phyloP scores from a whole-genome alignment of 1,139 yeast genomes.

The Diutina sp. region DNA sequence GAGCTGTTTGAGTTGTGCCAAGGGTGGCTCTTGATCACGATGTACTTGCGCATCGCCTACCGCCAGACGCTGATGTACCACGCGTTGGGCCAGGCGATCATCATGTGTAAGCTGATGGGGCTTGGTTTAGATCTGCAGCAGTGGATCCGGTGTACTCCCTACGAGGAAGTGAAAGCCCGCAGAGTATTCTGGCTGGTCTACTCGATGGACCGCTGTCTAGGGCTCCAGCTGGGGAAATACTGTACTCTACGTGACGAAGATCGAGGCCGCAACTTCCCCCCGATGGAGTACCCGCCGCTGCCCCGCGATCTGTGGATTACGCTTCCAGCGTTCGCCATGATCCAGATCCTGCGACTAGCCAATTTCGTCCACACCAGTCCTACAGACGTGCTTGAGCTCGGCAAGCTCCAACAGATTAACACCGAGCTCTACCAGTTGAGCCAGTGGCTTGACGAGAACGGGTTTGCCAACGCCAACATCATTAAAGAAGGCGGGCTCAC shows the following conservation, averaged over 20 bases:
- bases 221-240: slow-evolving; percentile 42
- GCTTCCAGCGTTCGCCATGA: slow-evolving; percentile 34
- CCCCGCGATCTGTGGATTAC: slow-evolving; percentile 39
- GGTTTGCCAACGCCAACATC: slow-evolving; percentile 18
- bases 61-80: slow-evolving; percentile 44
- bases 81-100: slow-evolving; percentile 41
- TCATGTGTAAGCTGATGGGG: slow-evolving; percentile 48
- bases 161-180: slow-evolving; percentile 37
- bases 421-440: slow-evolving; percentile 17
- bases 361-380: slow-evolving; percentile 20
- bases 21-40: slow-evolving; percentile 42
- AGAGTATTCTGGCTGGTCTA: slow-evolving; percentile 48
- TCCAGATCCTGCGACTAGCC: slow-evolving; percentile 29
- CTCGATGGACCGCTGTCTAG: slow-evolving; percentile 41
- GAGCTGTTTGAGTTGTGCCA: slow-evolving; percentile 55
- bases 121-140: slow-evolving; percentile 13
- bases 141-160: slow-evolving; percentile 11
- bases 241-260: slow-evolving; percentile 29
- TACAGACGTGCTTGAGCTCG: slow-evolving; percentile 15
- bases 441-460: slow-evolving; percentile 23
- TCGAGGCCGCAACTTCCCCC: slow-evolving; percentile 19
- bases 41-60: slow-evolving; percentile 43
- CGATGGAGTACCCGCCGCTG: slow-evolving; percentile 10
- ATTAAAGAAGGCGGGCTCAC: slow-evolving; percentile 3
- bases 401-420: slow-evolving; percentile 23